A percentile compares a stretch with the other conserved stretches of the same genome.
Conservation (phyloP, 73 alveolate genomes). For the Paraurostyla sp. region DNA sequence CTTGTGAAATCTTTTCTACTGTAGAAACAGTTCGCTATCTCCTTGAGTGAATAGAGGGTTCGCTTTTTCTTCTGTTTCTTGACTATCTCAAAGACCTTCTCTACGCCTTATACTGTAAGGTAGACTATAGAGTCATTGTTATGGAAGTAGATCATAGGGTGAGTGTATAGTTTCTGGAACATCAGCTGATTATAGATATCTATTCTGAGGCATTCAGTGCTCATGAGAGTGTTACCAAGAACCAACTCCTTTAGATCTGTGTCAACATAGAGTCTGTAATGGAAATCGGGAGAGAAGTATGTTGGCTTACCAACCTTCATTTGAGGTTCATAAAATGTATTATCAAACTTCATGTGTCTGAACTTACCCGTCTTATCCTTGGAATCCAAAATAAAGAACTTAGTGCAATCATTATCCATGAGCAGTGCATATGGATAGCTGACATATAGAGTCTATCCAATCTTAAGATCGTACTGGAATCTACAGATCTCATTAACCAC, state of each 20-base stretch:
- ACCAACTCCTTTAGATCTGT: not conserved
- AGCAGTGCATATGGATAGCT: constrained; percentile 42
- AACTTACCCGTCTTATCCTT: not conserved
- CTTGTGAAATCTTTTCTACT: constrained; percentile 8
- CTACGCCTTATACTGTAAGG: constrained; percentile 31
- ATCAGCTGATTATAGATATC: not conserved
- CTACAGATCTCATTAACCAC: not conserved
- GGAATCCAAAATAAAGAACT: not conserved
- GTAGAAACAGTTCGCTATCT: constrained; percentile 38
- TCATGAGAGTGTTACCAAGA: constrained; percentile 27
- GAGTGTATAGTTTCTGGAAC: not conserved
- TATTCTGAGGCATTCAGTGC: not conserved
- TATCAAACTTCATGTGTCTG: not conserved
- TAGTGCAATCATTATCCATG: constrained; percentile 45
- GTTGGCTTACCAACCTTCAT: constrained; percentile 40
- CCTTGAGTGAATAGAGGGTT: not conserved
- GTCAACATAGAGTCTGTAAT: constrained; percentile 9
- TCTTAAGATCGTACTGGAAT: constrained; percentile 10
- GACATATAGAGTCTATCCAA: constrained; percentile 3
- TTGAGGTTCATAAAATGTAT: constrained; percentile 48
- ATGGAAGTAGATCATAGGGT: constrained; percentile 52
- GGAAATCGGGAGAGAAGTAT: constrained; percentile 45
- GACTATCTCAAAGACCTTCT: constrained; percentile 21
- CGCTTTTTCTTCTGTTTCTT: constrained; percentile 8
- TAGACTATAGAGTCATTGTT: constrained; percentile 16